A percentile compares a stretch with the other conserved stretches of the same genome.
These are phyloP conservation scores for Elongisporangium anandrum DNA, from an alignment of 352 stramenopile species.

Conservation along the genomic window DNA sequence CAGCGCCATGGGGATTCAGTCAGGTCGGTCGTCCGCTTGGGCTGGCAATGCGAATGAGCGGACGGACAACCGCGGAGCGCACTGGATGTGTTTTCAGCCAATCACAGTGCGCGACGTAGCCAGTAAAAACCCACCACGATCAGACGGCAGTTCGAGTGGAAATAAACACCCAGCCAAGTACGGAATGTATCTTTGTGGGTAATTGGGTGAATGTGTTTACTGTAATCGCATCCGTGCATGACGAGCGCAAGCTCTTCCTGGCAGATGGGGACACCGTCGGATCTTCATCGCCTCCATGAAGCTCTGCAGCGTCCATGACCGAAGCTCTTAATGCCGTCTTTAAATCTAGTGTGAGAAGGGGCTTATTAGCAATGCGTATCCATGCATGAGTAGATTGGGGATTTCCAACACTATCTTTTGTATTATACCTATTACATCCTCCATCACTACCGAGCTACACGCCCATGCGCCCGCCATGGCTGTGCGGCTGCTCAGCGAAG, in stretches of 20 bases:
- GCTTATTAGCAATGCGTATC: too few relatives aligned
- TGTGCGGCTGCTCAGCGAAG: not conserved
- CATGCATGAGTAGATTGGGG: too few relatives aligned
- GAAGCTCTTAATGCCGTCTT: too few relatives aligned
- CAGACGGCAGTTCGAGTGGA: not conserved
- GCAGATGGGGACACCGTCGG: too few relatives aligned
- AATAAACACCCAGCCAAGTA: too few relatives aligned
- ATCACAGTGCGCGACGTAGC: not conserved
- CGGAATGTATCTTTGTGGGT: not conserved
- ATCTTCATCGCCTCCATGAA: not conserved
- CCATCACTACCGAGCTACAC: not conserved
- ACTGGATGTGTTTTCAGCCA: not conserved
- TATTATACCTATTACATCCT: not conserved
- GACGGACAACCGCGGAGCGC: not conserved
- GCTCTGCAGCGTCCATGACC: not conserved
- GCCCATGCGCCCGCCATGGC: not conserved
- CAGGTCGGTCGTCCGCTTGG: not conserved
- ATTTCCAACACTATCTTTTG: not conserved
- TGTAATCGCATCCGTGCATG: too few relatives aligned
- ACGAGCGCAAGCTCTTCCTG: too few relatives aligned
- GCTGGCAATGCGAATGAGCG: not conserved
- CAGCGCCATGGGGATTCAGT: constrained; percentile 42
- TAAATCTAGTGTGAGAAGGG: too few relatives aligned
- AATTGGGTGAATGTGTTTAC: not conserved
- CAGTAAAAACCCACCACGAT: not conserved